A percentile compares a stretch with the other conserved stretches of the same genome.
Conservation (phyloP, 2,329 filamentous ascomycete genomes). For the Colletotrichum caudatum region DNA sequence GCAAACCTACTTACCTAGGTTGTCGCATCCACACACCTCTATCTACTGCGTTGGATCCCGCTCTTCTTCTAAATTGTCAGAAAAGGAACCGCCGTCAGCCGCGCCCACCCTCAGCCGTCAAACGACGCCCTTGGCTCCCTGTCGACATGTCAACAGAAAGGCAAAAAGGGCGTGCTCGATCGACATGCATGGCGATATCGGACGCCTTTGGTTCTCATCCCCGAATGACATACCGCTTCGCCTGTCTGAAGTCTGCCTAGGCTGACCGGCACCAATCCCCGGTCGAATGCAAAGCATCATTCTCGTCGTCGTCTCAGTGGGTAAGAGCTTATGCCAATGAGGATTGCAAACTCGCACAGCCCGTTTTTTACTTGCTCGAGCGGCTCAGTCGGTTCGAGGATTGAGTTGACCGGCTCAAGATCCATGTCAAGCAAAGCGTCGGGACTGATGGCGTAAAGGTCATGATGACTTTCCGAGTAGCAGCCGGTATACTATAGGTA, state of each 20-base stretch:
- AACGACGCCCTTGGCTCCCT: constrained; percentile 16
- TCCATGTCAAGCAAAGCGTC: too few relatives aligned
- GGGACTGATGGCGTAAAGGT: too few relatives aligned
- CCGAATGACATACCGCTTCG: neutral
- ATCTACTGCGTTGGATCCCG: neutral
- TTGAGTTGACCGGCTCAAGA: too few relatives aligned
- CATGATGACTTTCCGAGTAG: too few relatives aligned
- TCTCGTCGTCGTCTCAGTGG: too few relatives aligned
- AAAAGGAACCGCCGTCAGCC: neutral
- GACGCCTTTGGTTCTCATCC: neutral
- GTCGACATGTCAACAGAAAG: constrained; percentile 25
- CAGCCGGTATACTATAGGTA: too few relatives aligned
- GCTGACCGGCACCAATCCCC: neutral
- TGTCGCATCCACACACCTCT: neutral
- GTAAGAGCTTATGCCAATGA: too few relatives aligned
- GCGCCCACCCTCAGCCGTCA: neutral
- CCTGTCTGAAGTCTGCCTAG: neutral
- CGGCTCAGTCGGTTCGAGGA: too few relatives aligned
- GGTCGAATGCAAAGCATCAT: neutral
- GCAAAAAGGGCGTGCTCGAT: constrained; percentile 35
- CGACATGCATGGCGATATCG: constrained; percentile 24
- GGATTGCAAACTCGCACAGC: too few relatives aligned
- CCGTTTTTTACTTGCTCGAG: too few relatives aligned
- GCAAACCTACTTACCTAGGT: neutral
- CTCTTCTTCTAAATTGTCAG: neutral